Conservation (phyloP, 2,329 filamentous ascomycete genomes). For the Exophiala sp. region DNA sequence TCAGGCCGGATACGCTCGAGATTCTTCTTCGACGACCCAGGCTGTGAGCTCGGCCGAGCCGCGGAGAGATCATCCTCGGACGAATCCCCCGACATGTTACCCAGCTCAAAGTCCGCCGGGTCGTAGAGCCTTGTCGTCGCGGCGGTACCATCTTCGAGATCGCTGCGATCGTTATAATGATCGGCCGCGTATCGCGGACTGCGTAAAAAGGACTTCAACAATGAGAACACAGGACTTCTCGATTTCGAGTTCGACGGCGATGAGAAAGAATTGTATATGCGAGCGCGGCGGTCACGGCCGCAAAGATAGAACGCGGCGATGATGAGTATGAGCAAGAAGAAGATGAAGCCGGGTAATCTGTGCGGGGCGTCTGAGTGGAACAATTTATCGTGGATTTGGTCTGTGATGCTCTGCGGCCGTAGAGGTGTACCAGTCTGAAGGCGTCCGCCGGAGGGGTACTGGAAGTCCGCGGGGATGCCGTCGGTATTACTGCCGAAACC, state of each 20-base stretch:
- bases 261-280: slow-evolving; percentile 57
- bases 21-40: slow-evolving; percentile 55
- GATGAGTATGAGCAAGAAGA: slow-evolving; percentile 72
- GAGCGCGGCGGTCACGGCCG: slow-evolving; percentile 70
- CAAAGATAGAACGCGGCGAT: slow-evolving; percentile 70
- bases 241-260: slow-evolving; percentile 31
- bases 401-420: slow-evolving; percentile 32
- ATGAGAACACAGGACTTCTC: slow-evolving; percentile 31
- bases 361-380: slow-evolving; percentile 64
- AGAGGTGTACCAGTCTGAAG: slow-evolving; percentile 33
- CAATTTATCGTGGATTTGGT: slow-evolving; percentile 61
- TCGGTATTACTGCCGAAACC: slow-evolving; percentile 87
- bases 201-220: slow-evolving; percentile 35
- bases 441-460: slow-evolving; percentile 57
- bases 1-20: slow-evolving; percentile 32
- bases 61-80: slow-evolving; percentile 47
- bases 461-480: slow-evolving; percentile 71
- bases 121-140: slow-evolving; percentile 27
- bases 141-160: slow-evolving; percentile 68
- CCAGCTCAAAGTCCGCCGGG: slow-evolving; percentile 71
- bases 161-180: slow-evolving; percentile 66
- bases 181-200: slow-evolving; percentile 33
- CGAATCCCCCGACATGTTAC: slow-evolving; percentile 49
- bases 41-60: slow-evolving; percentile 58
- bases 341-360: slow-evolving; percentile 68